Conservation (phyloP, 306 rosid species). For the Prunus davidiana region DNA sequence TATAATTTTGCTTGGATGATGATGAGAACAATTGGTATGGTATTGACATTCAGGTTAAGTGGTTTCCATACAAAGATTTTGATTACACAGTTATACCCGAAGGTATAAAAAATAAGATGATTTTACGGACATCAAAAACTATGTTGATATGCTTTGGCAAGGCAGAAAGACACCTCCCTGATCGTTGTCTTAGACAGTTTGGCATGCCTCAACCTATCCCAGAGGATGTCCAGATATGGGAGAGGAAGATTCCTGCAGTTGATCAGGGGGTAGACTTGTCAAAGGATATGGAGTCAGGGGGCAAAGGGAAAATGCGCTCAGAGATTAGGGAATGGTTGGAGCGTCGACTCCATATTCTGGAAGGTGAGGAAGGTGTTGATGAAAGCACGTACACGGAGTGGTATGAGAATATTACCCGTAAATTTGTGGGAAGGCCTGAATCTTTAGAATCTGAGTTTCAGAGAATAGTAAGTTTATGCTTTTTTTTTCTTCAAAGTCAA, state of each 20-base stretch:
- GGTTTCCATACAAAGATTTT: constrained; percentile 76
- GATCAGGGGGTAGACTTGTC: constrained; percentile 60
- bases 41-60: constrained; percentile 53
- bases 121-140: constrained; percentile 59
- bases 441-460: constrained; percentile 78
- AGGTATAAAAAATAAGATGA: constrained; percentile 43
- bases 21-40: constrained; percentile 13
- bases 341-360: constrained; percentile 37
- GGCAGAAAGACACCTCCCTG: constrained; percentile 74
- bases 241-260: constrained; percentile 57
- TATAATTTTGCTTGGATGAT: not conserved
- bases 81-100: constrained; percentile 54
- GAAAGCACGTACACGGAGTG: constrained; percentile 58
- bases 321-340: constrained; percentile 65
- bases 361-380: constrained; percentile 32
- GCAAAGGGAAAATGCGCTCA: constrained; percentile 46
- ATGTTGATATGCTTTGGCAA: constrained; percentile 76
- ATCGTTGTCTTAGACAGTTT: constrained; percentile 73
- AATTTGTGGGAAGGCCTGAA: constrained; percentile 59
- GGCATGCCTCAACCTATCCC: constrained; percentile 77
- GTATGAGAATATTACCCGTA: constrained; percentile 64
- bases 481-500: not conserved
- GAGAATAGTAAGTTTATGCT: constrained; percentile 49
- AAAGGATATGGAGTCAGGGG: constrained; percentile 17
- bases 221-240: constrained; percentile 60